These are phyloP conservation scores for Capsicum baccatum DNA, from an alignment of 257 asterid genomes.

Conservation along the genomic window DNA sequence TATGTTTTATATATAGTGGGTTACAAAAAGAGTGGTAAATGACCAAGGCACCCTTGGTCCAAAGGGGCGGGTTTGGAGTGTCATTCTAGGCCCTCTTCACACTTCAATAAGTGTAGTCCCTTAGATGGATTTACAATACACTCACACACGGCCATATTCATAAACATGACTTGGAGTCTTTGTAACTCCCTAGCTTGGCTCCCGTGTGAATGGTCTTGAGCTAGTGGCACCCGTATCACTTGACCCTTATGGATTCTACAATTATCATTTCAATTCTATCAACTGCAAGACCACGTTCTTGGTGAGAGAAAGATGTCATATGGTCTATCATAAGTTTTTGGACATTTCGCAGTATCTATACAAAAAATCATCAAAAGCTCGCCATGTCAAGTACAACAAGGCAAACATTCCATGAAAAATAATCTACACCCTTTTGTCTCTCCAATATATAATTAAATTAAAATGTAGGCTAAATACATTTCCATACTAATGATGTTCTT, in stretches of 20 bases:
- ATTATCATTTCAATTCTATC: background rate
- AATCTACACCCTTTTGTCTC: background rate
- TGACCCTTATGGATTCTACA: background rate
- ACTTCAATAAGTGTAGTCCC: too few relatives aligned
- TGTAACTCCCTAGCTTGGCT: too few relatives aligned
- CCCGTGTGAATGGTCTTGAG: too few relatives aligned
- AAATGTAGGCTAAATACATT: background rate
- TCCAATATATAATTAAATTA: background rate
- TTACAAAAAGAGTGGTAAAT: too few relatives aligned
- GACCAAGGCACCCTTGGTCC: too few relatives aligned
- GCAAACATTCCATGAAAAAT: background rate
- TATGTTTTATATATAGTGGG: too few relatives aligned
- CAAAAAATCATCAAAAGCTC: background rate
- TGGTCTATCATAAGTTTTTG: background rate
- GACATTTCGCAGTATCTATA: background rate
- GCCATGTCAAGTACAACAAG: background rate
- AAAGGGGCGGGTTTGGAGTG: too few relatives aligned
- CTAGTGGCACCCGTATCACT: background rate
- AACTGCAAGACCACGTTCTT: background rate
- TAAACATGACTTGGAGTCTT: too few relatives aligned
- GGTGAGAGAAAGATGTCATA: background rate
- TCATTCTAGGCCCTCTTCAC: too few relatives aligned
- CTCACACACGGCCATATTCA: too few relatives aligned
- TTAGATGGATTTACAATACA: too few relatives aligned
- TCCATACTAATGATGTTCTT: conserved; percentile 10